Evolutionary conservation across 768 basidiomycete species (phyloP).

Genomic region (Rhizopogon sp.): DNA sequence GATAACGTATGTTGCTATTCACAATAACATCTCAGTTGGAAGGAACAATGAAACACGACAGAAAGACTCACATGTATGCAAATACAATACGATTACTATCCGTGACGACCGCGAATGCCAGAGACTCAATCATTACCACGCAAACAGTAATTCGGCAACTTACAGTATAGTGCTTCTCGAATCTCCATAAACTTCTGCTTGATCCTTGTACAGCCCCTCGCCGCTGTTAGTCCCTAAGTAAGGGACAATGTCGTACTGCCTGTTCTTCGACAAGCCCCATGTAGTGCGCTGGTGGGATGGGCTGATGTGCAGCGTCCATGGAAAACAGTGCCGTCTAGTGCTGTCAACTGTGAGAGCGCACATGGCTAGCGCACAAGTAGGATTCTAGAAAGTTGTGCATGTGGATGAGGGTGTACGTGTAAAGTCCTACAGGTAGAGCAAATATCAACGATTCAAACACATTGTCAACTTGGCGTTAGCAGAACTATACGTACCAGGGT

Average conservation of each 20-base stretch:
- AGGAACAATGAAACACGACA: neutral
- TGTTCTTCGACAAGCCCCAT: neutral
- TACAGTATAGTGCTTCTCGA: constrained; percentile 1
- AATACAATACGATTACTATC: constrained; percentile 16
- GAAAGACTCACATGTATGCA: constrained; percentile 16
- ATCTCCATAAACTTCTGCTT: constrained; percentile 3
- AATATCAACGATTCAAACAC: too few relatives aligned
- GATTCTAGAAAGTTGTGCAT: too few relatives aligned
- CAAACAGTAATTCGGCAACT: neutral
- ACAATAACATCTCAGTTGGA: neutral
- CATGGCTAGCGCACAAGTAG: too few relatives aligned
- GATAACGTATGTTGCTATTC: constrained; percentile 18
- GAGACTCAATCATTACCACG: neutral
- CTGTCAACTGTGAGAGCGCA: too few relatives aligned
- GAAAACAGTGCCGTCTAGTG: neutral
- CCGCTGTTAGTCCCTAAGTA: constrained; percentile 2
- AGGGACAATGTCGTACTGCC: neutral
- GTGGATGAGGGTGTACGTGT: too few relatives aligned
- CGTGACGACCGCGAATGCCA: constrained; percentile 14
- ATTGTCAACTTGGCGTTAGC: too few relatives aligned
- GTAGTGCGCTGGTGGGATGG: constrained; percentile 2
- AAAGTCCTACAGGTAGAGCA: too few relatives aligned
- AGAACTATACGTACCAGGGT: too few relatives aligned
- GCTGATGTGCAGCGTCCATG: neutral
- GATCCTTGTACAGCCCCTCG: neutral